Percentiles rank a stretch among this genome's conserved stretches.
These are phyloP conservation scores for Colletotrichum sp. DNA, from an alignment of 2,329 filamentous ascomycete species.

Conservation along the genomic window DNA sequence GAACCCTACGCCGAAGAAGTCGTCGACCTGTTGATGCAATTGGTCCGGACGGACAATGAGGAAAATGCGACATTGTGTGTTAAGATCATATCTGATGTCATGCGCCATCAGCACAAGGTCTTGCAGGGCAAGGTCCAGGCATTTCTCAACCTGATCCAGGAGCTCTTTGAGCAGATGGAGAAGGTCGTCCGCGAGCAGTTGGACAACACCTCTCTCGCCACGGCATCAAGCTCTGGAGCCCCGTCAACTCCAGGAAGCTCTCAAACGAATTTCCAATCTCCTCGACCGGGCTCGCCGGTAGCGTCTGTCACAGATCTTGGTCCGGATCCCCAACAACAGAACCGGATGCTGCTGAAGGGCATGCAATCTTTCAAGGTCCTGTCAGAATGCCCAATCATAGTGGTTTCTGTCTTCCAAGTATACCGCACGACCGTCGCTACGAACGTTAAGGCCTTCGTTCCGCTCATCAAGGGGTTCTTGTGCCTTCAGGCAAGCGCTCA, in stretches of 20 bases:
- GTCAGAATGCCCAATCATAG: conserved; percentile 97
- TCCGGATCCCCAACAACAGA: conserved; percentile 81
- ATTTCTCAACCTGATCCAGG: conserved; percentile 90
- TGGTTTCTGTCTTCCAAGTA: conserved; percentile 96
- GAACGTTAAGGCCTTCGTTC: conserved; percentile 92
- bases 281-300: conserved; percentile 87
- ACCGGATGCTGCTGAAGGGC: conserved; percentile 81
- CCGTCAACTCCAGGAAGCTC: conserved; percentile 72
- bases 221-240: conserved; percentile 56
- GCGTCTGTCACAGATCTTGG: conserved; percentile 82
- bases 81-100: conserved; percentile 97
- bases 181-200: conserved; percentile 94
- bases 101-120: conserved; percentile 88
- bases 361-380: conserved; percentile 99
- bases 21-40: conserved; percentile 86
- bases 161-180: conserved; percentile 95
- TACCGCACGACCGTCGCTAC: conserved; percentile 79
- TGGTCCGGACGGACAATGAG: conserved; percentile 93
- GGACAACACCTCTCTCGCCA: conserved; percentile 71
- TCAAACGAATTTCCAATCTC: conserved; percentile 81
- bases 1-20: conserved; percentile 89
- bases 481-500: conserved; percentile 91
- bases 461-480: conserved; percentile 89
- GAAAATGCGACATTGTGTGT: conserved; percentile 98
- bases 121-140: conserved; percentile 81